A percentile compares a stretch with the other conserved stretches of the same genome.
Conservation (phyloP, 1,284 basidiomycete genomes). For the Ceratobasidium sp. region DNA sequence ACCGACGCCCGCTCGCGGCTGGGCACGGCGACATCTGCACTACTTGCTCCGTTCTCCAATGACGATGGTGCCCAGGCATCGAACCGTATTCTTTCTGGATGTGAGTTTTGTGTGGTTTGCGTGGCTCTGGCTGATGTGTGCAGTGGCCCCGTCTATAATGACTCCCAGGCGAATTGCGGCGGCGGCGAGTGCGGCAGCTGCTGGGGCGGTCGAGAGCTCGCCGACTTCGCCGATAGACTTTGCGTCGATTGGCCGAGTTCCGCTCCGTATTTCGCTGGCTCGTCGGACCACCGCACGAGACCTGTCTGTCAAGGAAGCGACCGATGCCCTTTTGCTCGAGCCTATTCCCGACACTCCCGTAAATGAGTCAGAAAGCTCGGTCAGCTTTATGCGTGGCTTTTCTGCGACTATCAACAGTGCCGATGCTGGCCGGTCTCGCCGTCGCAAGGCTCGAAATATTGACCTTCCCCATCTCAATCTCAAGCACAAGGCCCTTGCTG, state of each 20-base stretch:
- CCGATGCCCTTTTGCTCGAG: conserved; percentile 76
- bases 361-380: conserved; percentile 52
- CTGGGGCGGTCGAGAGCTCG: conserved; percentile 47
- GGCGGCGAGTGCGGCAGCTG: conserved; percentile 65
- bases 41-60: conserved; percentile 14
- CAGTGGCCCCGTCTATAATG: conserved; percentile 91
- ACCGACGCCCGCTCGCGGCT: conserved; percentile 34
- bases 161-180: conserved; percentile 79
- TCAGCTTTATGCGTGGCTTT: conserved; percentile 84
- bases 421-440: conserved; percentile 73
- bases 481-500: conserved; percentile 77
- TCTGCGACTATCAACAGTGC: conserved; percentile 90
- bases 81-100: conserved; percentile 9
- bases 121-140: not conserved
- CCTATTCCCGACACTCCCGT: conserved; percentile 60
- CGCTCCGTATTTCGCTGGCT: conserved; percentile 67
- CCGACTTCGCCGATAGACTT: conserved; percentile 64
- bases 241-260: conserved; percentile 73
- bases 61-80: conserved; percentile 25
- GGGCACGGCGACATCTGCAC: conserved; percentile 24
- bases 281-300: conserved; percentile 79
- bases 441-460: conserved; percentile 80
- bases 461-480: conserved; percentile 78
- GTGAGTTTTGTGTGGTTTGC: not conserved
- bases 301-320: conserved; percentile 82